A percentile compares a stretch with the other conserved stretches of the same genome.
Evolutionary conservation across 352 stramenopile species (phyloP).

Genomic region (Globisporangium abappressorium): DNA sequence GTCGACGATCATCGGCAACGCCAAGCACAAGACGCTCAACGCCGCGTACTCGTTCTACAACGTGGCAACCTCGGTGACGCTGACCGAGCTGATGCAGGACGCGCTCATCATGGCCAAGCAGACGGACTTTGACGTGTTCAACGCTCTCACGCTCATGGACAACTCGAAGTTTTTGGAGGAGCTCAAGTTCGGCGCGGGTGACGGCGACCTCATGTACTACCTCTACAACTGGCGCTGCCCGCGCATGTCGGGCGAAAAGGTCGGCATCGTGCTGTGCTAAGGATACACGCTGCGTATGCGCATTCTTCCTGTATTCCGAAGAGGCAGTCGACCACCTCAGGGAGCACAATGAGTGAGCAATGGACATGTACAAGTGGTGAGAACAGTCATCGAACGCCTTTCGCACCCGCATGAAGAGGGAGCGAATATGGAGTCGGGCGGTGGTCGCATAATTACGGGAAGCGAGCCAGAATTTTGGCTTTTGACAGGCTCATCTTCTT

Average conservation of each 20-base stretch:
- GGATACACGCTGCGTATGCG: constrained; percentile 1
- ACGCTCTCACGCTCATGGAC: constrained; percentile 68
- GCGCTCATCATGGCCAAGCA: constrained; percentile 65
- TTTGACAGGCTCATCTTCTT: not conserved
- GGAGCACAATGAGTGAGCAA: not conserved
- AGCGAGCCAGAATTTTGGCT: not conserved
- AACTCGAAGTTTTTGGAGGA: constrained; percentile 60
- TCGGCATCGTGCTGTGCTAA: constrained; percentile 64
- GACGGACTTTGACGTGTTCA: constrained; percentile 66
- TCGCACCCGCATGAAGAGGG: not conserved
- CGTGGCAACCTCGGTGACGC: constrained; percentile 59
- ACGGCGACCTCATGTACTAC: constrained; percentile 72
- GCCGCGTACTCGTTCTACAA: constrained; percentile 99
- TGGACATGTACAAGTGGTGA: not conserved
- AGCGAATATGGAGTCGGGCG: not conserved
- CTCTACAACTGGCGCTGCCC: constrained; percentile 79
- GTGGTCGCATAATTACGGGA: not conserved
- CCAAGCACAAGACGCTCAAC: constrained; percentile 95
- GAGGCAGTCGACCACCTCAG: not conserved
- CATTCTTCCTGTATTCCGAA: not conserved
- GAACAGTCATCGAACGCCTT: not conserved
- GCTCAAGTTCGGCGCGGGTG: constrained; percentile 59
- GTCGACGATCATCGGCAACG: constrained; percentile 94
- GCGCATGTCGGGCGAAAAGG: constrained; percentile 41
- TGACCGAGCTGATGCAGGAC: constrained; percentile 69